Conservation (phyloP, 257 asterid genomes). For the Gentiana dahurica region DNA sequence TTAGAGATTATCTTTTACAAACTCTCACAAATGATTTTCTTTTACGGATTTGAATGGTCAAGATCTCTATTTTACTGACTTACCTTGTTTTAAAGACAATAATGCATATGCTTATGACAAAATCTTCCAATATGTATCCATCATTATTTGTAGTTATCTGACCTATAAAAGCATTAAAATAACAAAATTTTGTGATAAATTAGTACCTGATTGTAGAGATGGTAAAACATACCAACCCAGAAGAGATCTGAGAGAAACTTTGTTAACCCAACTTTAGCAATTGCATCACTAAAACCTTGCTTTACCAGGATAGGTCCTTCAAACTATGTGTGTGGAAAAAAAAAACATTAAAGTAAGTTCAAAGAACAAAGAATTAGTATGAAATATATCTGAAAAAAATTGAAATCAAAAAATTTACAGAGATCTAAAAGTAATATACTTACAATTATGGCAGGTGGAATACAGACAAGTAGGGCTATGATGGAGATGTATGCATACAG, state of each 20-base stretch:
- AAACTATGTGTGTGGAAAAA: conserved; percentile 23
- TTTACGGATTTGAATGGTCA: no score
- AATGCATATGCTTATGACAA: no score
- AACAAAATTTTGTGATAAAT: neutral
- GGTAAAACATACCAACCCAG: conserved; percentile 99
- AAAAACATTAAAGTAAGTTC: no score
- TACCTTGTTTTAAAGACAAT: no score
- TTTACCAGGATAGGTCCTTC: conserved; percentile 82
- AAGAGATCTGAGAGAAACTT: conserved; percentile 85
- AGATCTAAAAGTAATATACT: conserved; percentile 14
- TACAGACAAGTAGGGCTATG: conserved; percentile 64
- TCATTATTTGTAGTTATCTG: no score
- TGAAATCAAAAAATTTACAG: neutral
- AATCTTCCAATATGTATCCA: no score
- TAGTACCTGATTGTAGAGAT: conserved; percentile 96
- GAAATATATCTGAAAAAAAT: neutral
- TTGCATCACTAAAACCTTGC: conserved; percentile 76
- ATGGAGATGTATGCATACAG: conserved; percentile 78
- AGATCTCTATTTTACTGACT: no score
- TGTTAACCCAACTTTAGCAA: conserved; percentile 76
- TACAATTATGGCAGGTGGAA: conserved; percentile 81
- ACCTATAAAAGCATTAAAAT: no score
- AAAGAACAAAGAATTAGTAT: neutral
- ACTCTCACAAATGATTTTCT: no score
- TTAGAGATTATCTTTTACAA: no score